A percentile compares a stretch with the other conserved stretches of the same genome.
These are phyloP conservation scores for Fusarium sp. DNA, from an alignment of 2,329 filamentous ascomycete genomes.

Conservation along the genomic window DNA sequence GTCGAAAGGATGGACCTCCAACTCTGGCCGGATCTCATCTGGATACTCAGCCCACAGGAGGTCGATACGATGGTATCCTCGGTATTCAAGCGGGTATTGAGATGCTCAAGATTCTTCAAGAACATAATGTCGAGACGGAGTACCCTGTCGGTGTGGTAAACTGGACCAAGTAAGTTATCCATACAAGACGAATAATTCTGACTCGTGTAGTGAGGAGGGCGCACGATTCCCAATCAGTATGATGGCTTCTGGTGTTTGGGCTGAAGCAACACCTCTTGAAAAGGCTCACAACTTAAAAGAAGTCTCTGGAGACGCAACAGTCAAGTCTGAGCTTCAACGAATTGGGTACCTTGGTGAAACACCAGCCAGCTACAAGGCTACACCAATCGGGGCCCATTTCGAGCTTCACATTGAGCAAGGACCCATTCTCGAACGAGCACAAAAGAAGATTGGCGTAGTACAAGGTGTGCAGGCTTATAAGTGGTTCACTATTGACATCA, in stretches of 20 bases:
- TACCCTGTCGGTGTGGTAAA: conserved; percentile 83
- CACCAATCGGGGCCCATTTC: conserved; percentile 81
- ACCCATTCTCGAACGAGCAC: conserved; percentile 39
- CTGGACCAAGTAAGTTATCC: conserved; percentile 75
- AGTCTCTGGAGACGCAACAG: conserved; percentile 55
- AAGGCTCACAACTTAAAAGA: conserved; percentile 75
- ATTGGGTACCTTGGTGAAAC: conserved; percentile 78
- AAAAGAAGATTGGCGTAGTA: conserved; percentile 38
- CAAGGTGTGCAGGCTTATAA: conserved; percentile 49
- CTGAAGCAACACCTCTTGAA: conserved; percentile 74
- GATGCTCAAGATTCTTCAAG: conserved; percentile 77
- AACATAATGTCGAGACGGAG: conserved; percentile 77
- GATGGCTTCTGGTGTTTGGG: conserved; percentile 83
- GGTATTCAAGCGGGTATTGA: conserved; percentile 82
- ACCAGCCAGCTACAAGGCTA: conserved; percentile 39
- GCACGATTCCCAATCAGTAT: conserved; percentile 84
- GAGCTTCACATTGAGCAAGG: conserved; percentile 87
- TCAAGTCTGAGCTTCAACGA: conserved; percentile 70
- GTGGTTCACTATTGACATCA: conserved; percentile 49
- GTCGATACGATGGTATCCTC: conserved; percentile 83
- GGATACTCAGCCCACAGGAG: conserved; percentile 75
- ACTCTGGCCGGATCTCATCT: conserved; percentile 80
- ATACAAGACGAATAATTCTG: background rate
- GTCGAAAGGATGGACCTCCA: conserved; percentile 71
- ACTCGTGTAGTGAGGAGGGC: conserved; percentile 77